Base-by-base conservation (phyloP, 2,329 filamentous ascomycete species). In the Cercospora canescens region DNA sequence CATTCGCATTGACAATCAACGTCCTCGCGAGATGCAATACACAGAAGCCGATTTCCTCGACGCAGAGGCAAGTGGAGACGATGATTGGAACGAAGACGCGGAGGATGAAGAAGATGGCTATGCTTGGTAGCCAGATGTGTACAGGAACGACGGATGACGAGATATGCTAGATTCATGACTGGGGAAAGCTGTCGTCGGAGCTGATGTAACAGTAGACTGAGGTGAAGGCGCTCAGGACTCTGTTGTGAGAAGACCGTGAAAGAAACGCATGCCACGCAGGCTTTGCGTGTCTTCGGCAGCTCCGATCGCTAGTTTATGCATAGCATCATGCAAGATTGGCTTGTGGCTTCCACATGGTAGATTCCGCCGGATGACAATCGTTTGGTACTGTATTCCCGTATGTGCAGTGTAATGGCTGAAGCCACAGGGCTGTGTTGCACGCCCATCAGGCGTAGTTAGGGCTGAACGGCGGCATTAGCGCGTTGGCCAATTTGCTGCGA, bases 1-100 rank as follows among this genome's bases (percentile, higher is more conserved):
- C 66, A 85, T 94, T 50, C 81, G 87, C 52, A 89, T 94, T 70
- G 91, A 94, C 77, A 94, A 94, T 75, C 86, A 91, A 74, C 89
- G 92, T 67, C 88, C 89, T 5, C 84, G 84, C 2, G 91, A 93
- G 78, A 80, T 85, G 26, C 88, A 90, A 67, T 91, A 85, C 69
- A 85, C 84, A 24, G 91, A 93, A 82, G 87, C 85, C 1, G 91
- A 94, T 75, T 94, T 94, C 71, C 77, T 91, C 14, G 87, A 89
- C 69, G 83, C 82, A 24, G 87, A 89, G 72, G 76, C 79, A 78
- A 91, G 78, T 77, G 83, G 82, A 3, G 84, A 86, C 64, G 85
- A 87, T 37, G 83, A 87, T 39, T 78, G 85, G 86, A 83, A 88
- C 58, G 87, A 86, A 4, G 85, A 87, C 57, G 79, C 82, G 37